Percentiles rank a stretch among this genome's conserved stretches.
Evolutionary conservation across 345 rosid genomes (phyloP).

Genomic region (Linum usitatissimum): DNA sequence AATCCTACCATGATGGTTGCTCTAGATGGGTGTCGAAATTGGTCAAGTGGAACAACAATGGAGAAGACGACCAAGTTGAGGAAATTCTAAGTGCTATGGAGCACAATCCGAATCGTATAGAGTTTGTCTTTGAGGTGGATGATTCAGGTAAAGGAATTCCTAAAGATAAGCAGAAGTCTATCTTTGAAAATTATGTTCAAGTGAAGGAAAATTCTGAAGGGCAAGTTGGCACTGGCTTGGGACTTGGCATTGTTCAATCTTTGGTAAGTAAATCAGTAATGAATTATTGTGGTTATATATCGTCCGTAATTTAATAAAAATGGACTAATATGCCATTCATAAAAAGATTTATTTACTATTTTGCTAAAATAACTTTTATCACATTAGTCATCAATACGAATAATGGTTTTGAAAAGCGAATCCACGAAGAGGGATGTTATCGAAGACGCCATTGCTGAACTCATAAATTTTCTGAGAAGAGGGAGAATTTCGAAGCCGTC

Average conservation of each 20-base stretch:
- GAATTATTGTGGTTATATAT: too few relatives aligned
- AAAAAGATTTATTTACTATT: too few relatives aligned
- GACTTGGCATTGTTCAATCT: conserved; percentile 34
- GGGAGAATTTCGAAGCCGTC: too few relatives aligned
- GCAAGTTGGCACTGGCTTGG: conserved; percentile 28
- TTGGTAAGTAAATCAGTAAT: conserved; percentile 13
- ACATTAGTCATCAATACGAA: too few relatives aligned
- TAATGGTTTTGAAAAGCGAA: too few relatives aligned
- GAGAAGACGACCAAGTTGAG: conserved; percentile 14
- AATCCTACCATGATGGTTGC: conserved; percentile 12
- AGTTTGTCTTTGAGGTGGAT: conserved; percentile 30
- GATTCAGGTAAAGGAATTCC: conserved; percentile 35
- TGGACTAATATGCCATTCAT: too few relatives aligned
- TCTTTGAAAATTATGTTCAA: conserved; percentile 33
- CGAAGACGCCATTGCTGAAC: too few relatives aligned
- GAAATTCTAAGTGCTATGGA: conserved; percentile 19
- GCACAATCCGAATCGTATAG: conserved; percentile 16
- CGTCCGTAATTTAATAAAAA: too few relatives aligned
- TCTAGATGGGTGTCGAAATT: conserved; percentile 15
- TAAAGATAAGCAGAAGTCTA: conserved; percentile 22
- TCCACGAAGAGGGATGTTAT: too few relatives aligned
- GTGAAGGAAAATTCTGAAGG: conserved; percentile 26
- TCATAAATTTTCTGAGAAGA: too few relatives aligned
- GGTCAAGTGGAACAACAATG: conserved; percentile 8
- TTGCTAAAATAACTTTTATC: too few relatives aligned